phyloP scores from a whole-genome alignment of 805 yeast species.

The Teunomyces stri region DNA sequence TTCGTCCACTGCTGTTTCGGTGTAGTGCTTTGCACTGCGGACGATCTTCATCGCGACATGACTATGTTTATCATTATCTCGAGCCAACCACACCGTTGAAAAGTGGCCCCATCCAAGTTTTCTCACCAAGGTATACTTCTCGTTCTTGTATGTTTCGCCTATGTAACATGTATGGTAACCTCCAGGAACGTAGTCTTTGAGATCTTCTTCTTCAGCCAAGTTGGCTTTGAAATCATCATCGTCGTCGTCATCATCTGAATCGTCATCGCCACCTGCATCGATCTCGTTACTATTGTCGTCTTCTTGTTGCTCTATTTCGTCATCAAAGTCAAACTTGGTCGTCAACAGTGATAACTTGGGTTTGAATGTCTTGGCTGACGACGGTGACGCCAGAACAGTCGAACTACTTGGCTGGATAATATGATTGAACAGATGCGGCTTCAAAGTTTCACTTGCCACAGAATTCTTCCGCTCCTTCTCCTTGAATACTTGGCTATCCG shows the following conservation, averaged over 20 bases:
- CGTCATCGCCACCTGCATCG: slow-evolving; percentile 9
- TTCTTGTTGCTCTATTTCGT: slow-evolving; percentile 3
- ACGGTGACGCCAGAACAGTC: slow-evolving; percentile 29
- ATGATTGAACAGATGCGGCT: slow-evolving; percentile 13
- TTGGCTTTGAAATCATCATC: slow-evolving; percentile 26
- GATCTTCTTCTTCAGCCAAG: slow-evolving; percentile 74
- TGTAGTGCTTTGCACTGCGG: slow-evolving; percentile 83
- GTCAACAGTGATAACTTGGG: slow-evolving; percentile 38
- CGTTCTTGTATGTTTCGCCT: slow-evolving; percentile 80
- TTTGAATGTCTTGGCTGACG: slow-evolving; percentile 33
- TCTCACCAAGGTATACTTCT: slow-evolving; percentile 75
- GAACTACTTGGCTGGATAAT: slow-evolving; percentile 26
- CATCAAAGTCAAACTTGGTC: slow-evolving; percentile 29
- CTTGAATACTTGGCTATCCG: slow-evolving; percentile 22
- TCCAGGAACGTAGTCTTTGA: slow-evolving; percentile 82
- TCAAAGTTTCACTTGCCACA: slow-evolving; percentile 3
- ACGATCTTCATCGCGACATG: slow-evolving; percentile 96
- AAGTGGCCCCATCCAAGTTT: slow-evolving; percentile 99
- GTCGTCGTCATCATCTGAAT: slow-evolving; percentile 15
- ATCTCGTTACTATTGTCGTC: slow-evolving; percentile 7
- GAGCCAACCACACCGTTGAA: slow-evolving; percentile 92
- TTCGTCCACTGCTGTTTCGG: slow-evolving; percentile 94
- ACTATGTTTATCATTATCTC: slow-evolving; percentile 48
- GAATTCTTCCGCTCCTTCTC: slow-evolving; percentile 3
- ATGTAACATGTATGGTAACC: slow-evolving; percentile 94